Evolutionary conservation across 1,284 basidiomycete species (phyloP), one percentile per base, ranked within the genome.

Genomic region (Tranzscheliella williamsii): DNA sequence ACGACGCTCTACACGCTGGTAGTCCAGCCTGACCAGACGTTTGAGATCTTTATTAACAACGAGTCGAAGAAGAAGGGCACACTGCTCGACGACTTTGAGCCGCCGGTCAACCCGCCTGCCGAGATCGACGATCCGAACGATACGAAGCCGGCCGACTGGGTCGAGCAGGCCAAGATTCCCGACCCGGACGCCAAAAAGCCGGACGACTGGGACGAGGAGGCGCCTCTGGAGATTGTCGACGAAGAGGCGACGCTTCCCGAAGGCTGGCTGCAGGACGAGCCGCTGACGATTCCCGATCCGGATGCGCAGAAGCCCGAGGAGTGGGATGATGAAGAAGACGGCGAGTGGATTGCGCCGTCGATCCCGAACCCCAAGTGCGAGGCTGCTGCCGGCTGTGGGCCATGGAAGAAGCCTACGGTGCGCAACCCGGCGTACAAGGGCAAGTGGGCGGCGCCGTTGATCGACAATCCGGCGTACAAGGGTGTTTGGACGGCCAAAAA

Each of bases 311-410:
- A 97, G 84, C 95, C 95, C 23, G 94, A 97, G 78, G 95, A 99
- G 80, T 99, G 95, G 95, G 93, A 96, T 76, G 90, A 98, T 69
- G 95, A 97, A 79, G 94, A 98, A 79, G 94, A 98, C 73, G 95
- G 95, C 79, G 94, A 97, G 77, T 99, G 92, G 91, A 85, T 96
- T 56, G 85, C 92, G 11, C 92, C 94, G 22, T 85, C 85, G 54
- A 82, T 98, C 49, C 81, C 85, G 26, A 79, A 79, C 73, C 79
- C 79, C 50, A 96, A 96, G 84, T 89, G 92, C 70, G 83, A 86
- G 64, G 87, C 87, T 51, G 91, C 86, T 52, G 85, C 91, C 68
- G 95, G 95, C 35, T 99, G 95, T 75, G 95, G 95, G 76, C 85
- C 87, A 78, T 98, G 94, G 94, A 87, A 85, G 70, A 38, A 83